Evolutionary conservation across 2,329 filamentous ascomycete species (phyloP), one percentile per base, ranked within the genome.

Genomic region (Geosmithia flava): DNA sequence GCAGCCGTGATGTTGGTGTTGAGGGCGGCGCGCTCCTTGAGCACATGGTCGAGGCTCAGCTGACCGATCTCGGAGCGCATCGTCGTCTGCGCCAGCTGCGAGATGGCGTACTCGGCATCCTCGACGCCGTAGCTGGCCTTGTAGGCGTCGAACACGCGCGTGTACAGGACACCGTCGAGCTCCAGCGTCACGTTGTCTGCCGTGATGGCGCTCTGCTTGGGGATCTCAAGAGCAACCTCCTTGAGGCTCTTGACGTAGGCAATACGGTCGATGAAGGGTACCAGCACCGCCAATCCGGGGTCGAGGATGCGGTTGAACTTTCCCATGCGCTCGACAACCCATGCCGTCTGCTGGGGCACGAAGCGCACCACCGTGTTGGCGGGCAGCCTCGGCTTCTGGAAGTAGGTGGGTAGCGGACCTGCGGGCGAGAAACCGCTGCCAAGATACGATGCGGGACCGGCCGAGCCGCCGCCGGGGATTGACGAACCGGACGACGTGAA

Each of bases 301-400:
- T 96, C 80, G 46, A 98, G 72, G 59, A 98, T 96, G 51, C 90
- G 80, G 69, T 87, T 85, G 72, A 95, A 98, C 68, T 90, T 93
- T 59, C 93, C 93, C 93, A 98, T 98, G 62, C 93, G 90, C 78
- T 98, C 93, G 49, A 98, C 93, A 51, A 98, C 91, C 93, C 93
- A 98, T 65, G 93, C 93, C 58, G 91, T 97, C 72, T 98, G 93
- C 69, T 98, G 93, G n/a, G 93, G 93, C 42, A 98, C 93, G 68
- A 97, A 98, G 51, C 91, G 87, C 58, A 98, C 74, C 53, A 98
- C 74, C 3, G 93, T 98, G 69, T 98, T 98, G 56, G 90, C 87
- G 27, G 93, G 93, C 47, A 96, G 75, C 20, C 76, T 72, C 13
- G 75, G 71, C 53, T 77, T 77, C 62, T 85, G 83, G 67, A 95